Evolutionary conservation across 2,329 filamentous ascomycete species (phyloP), one percentile per base, ranked within the genome.

Genomic region (Fusarium dlaminii): DNA sequence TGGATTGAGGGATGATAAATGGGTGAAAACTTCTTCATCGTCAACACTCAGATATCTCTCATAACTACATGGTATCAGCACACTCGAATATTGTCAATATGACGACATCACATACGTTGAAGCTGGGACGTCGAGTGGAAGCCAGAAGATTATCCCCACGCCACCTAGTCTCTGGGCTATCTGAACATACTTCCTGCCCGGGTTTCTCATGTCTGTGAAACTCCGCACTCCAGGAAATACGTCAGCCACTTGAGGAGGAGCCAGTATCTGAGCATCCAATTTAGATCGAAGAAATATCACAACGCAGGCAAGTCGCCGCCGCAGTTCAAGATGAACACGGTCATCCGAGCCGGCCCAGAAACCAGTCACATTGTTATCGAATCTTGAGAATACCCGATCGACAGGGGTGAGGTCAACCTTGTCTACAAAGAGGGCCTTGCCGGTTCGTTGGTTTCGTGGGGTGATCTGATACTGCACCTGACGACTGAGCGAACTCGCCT

Each of bases 21-120:
- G 80, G 6, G 30, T 52, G 29, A 81, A 79, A 1, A 74, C 60
- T 7, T 76, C 72, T 9, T 79, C 79, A 15, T 81, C 79, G 11
- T 81, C 79, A 58, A 80, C 72, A 37, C 78, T 79, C 7, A 81
- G 57, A 63, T 81, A 81, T 64, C 80, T 69, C 40, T 81, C 80
- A n/a, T 80, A 81, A 8, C 80, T 80, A 36, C 8, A 12, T 7
- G 6, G 14, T 9, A 13, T 74, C 20, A 73, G 63, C 20, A 39
- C 34, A n/a, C 14, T 30, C 3, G 2, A 15, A 9, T 10, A 18
- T 9, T 12, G n/a, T 15, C 3, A 30, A 9, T n/a, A 5, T 13
- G 8, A 10, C 20, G n/a, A n/a, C 3, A 13, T 20, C 6, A 18
- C 79, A 72, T 36, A 81, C 79, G 80, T 81, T 9, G 79, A 81